Conservation (phyloP, 2,329 filamentous ascomycete genomes). For the Fusarium sp. region DNA sequence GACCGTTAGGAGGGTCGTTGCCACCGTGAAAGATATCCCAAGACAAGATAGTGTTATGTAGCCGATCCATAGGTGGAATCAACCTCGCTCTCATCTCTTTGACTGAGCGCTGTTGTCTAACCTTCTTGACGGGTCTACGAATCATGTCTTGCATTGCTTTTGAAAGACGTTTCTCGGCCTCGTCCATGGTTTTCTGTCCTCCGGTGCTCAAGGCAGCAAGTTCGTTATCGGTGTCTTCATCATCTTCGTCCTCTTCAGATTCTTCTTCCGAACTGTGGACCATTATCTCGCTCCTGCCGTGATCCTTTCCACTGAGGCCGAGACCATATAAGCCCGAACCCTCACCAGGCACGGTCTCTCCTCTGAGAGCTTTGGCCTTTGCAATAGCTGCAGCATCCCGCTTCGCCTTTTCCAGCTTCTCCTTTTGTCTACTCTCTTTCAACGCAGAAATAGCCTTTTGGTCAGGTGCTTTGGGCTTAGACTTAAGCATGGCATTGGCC, state of each 20-base stretch:
- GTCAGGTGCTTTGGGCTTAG: constrained; percentile 50
- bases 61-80: constrained; percentile 84
- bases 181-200: constrained; percentile 62
- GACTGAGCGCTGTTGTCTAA: constrained; percentile 80
- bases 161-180: constrained; percentile 59
- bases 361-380: constrained; percentile 66
- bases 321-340: constrained; percentile 82
- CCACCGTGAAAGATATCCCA: constrained; percentile 97
- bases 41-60: constrained; percentile 87
- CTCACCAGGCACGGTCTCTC: constrained; percentile 67
- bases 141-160: constrained; percentile 66
- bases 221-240: constrained; percentile 64
- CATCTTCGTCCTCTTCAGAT: constrained; percentile 74
- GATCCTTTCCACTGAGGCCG: constrained; percentile 81
- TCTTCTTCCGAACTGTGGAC: constrained; percentile 85
- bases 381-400: constrained; percentile 79
- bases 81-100: constrained; percentile 96
- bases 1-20: constrained; percentile 83
- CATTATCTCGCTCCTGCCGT: constrained; percentile 89
- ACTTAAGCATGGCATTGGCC: constrained; percentile 46
- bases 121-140: constrained; percentile 84
- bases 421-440: constrained; percentile 78
- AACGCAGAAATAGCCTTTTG: constrained; percentile 60
- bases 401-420: constrained; percentile 79
- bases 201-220: constrained; percentile 62